Evolutionary conservation across 805 yeast genomes (phyloP).

Genomic region (Suhomyces xylopsoci): DNA sequence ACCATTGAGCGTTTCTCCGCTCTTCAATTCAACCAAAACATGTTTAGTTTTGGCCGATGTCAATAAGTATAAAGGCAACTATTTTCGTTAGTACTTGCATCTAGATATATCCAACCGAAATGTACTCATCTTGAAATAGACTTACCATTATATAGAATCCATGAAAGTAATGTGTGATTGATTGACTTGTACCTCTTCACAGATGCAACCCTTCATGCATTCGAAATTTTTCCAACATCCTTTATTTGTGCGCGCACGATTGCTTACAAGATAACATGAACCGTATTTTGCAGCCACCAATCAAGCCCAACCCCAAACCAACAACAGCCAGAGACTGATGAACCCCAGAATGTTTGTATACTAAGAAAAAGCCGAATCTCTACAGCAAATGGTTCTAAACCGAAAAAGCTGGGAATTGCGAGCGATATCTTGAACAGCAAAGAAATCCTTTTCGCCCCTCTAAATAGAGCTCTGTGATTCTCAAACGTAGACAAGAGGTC

Average conservation of each 20-base stretch:
- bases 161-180: conserved; percentile 2
- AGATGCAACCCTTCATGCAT: neutral
- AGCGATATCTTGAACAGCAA: neutral
- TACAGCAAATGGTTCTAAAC: neutral
- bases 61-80: conserved; percentile 89
- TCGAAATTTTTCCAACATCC: conserved; percentile 4
- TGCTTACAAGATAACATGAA: neutral
- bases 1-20: conserved; percentile 88
- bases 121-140: neutral
- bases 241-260: conserved; percentile 2
- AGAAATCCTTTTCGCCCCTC: neutral
- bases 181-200: neutral
- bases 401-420: neutral
- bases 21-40: conserved; percentile 83
- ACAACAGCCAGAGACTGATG: neutral
- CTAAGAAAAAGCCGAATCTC: neutral
- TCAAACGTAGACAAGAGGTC: neutral
- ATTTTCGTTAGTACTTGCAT: neutral
- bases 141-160: conserved; percentile 5
- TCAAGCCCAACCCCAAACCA: neutral
- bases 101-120: neutral
- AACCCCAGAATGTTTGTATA: neutral
- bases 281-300: neutral
- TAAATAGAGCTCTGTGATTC: neutral
- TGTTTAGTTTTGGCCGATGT: conserved; percentile 90